phyloP scores from a whole-genome alignment of 768 basidiomycete genomes.

The Cantharellus cinnabarinus region DNA sequence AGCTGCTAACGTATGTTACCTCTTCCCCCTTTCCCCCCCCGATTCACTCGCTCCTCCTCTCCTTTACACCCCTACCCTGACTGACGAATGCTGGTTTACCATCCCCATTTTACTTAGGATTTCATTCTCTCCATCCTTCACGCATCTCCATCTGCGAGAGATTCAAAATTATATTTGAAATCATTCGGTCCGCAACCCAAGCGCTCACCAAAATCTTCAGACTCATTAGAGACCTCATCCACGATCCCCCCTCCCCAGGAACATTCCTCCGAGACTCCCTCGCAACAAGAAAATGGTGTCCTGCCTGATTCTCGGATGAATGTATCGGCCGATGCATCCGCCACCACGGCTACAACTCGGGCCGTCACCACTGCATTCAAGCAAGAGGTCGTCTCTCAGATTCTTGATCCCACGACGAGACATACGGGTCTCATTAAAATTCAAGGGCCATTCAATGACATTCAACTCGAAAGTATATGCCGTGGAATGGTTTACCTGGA shows the following conservation, averaged over 20 bases:
- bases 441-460: conserved; percentile 86
- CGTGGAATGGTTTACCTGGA: conserved; percentile 88
- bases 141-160: conserved; percentile 78
- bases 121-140: conserved; percentile 89
- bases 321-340: conserved; percentile 10
- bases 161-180: conserved; percentile 75
- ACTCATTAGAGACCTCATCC: conserved; percentile 6
- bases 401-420: conserved; percentile 62
- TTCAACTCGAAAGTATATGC: conserved; percentile 83
- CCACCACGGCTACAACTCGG: conserved; percentile 18
- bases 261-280: conserved; percentile 13
- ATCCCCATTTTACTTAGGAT: conserved; percentile 32
- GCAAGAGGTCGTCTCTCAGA: conserved; percentile 35
- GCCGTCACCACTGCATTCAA: conserved; percentile 25
- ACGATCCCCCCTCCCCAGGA: conserved; percentile 6
- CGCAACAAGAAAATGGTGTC: conserved; percentile 14
- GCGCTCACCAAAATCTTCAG: conserved; percentile 11
- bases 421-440: conserved; percentile 91
- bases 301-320: conserved; percentile 10
- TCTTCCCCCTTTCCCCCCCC: too few relatives aligned
- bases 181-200: conserved; percentile 63
- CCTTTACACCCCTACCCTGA: too few relatives aligned
- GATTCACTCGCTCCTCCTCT: too few relatives aligned
- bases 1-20: too few relatives aligned
- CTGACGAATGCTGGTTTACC: too few relatives aligned